These are phyloP conservation scores for Microsporum canis DNA, from an alignment of 2,329 filamentous ascomycete genomes.

Conservation along the genomic window DNA sequence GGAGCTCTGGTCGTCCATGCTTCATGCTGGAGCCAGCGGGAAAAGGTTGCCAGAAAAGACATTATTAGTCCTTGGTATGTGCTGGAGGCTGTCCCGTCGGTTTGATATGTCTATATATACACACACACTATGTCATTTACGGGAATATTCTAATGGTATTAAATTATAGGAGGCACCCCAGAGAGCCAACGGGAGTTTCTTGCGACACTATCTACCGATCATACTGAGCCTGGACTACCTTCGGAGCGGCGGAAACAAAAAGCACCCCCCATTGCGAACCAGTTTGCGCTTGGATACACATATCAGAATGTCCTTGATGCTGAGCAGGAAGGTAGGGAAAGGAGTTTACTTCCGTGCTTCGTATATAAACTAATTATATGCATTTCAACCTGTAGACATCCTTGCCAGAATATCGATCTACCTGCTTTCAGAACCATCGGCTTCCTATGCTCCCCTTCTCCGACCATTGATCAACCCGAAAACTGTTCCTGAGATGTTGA, in stretches of 20 bases:
- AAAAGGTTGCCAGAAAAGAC: slow-evolving; percentile 89
- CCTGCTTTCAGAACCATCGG: slow-evolving; percentile 72
- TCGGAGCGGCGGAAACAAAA: slow-evolving; percentile 42
- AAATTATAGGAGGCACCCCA: slow-evolving; percentile 58
- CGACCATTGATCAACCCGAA: slow-evolving; percentile 73
- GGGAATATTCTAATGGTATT: neutral
- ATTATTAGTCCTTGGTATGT: slow-evolving; percentile 66
- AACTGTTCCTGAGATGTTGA: slow-evolving; percentile 72
- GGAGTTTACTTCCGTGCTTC: neutral
- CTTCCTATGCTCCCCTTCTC: slow-evolving; percentile 70
- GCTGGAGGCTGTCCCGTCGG: neutral
- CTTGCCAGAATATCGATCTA: slow-evolving; percentile 83
- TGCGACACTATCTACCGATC: slow-evolving; percentile 43
- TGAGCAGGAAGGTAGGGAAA: slow-evolving; percentile 67
- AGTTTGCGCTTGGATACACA: slow-evolving; percentile 85
- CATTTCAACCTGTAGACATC: slow-evolving; percentile 49
- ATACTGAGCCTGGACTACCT: slow-evolving; percentile 30
- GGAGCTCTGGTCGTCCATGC: slow-evolving; percentile 89
- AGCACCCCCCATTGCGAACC: slow-evolving; percentile 73
- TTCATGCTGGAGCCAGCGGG: slow-evolving; percentile 79
- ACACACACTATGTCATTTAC: neutral
- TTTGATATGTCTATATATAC: neutral
- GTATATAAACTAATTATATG: neutral
- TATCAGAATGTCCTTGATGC: slow-evolving; percentile 91
- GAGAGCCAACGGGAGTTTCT: slow-evolving; percentile 79